phyloP scores from a whole-genome alignment of 2,329 filamentous ascomycete species.

The Graphium sp. region DNA sequence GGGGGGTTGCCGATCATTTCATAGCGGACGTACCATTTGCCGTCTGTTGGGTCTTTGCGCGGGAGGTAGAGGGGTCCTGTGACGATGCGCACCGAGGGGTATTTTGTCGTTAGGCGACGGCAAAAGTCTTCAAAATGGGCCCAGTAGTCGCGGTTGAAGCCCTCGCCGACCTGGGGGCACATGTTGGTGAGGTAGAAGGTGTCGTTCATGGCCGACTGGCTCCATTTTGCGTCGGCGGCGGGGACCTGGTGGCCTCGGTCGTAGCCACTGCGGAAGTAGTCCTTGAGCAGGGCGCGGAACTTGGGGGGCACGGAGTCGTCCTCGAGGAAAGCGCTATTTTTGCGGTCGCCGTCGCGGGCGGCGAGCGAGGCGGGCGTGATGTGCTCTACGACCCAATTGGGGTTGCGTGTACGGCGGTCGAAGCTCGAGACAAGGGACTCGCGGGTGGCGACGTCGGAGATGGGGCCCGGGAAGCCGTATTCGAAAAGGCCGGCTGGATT shows the following conservation, averaged over 20 bases:
- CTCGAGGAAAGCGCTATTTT: slow-evolving; percentile 69
- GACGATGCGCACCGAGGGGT: slow-evolving; percentile 78
- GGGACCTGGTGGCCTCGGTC: slow-evolving; percentile 95
- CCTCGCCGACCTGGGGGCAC: slow-evolving; percentile 95
- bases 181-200: slow-evolving; percentile 93
- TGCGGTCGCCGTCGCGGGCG: slow-evolving; percentile 61
- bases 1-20: slow-evolving; percentile 91
- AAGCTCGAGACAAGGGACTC: slow-evolving; percentile 70
- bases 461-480: slow-evolving; percentile 83
- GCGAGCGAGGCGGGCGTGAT: slow-evolving; percentile 79
- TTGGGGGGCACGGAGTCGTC: slow-evolving; percentile 63
- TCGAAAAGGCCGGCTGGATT: slow-evolving; percentile 64
- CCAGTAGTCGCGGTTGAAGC: slow-evolving; percentile 99
- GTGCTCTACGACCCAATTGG: slow-evolving; percentile 89
- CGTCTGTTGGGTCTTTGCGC: slow-evolving; percentile 61
- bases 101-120: slow-evolving; percentile 60
- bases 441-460: slow-evolving; percentile 65
- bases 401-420: slow-evolving; percentile 82
- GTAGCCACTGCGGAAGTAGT: slow-evolving; percentile 91
- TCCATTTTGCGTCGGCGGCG: slow-evolving; percentile 92
- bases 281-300: slow-evolving; percentile 79
- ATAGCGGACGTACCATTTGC: slow-evolving; percentile 91
- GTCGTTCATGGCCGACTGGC: slow-evolving; percentile 82
- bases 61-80: slow-evolving; percentile 91
- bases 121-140: slow-evolving; percentile 97